phyloP scores from a whole-genome alignment of 202 grass and related monocot genomes.

The Digitaria exilis region DNA sequence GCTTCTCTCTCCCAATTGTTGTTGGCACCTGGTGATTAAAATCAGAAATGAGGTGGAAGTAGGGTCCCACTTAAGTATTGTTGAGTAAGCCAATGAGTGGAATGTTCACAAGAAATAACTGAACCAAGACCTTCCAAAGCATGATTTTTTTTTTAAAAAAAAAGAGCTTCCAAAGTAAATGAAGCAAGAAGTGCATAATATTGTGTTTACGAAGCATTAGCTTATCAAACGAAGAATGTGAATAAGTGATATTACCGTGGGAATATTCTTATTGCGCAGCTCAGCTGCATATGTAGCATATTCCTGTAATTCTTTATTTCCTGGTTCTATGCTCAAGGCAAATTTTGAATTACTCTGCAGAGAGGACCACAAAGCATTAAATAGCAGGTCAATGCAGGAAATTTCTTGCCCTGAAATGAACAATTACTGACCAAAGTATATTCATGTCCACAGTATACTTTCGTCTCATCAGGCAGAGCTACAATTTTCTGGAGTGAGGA shows the following conservation, averaged over 20 bases:
- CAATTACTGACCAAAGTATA: slow-evolving; percentile 75
- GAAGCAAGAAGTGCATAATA: slow-evolving; percentile 17
- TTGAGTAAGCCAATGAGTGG: too few species aligned
- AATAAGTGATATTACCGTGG: slow-evolving; percentile 68
- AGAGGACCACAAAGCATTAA: slow-evolving; percentile 40
- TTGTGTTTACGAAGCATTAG: slow-evolving; percentile 16
- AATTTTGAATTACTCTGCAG: slow-evolving; percentile 93
- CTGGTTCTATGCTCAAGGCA: slow-evolving; percentile 87
- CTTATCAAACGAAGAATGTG: neutral
- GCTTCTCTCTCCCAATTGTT: slow-evolving; percentile 83
- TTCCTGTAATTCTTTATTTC: slow-evolving; percentile 83
- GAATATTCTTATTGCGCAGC: slow-evolving; percentile 75
- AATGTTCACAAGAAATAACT: neutral
- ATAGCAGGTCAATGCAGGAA: slow-evolving; percentile 13
- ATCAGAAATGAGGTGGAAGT: neutral
- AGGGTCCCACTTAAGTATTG: slow-evolving; percentile 11
- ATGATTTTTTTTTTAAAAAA: too few species aligned
- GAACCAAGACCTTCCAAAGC: too few species aligned
- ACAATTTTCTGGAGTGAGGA: slow-evolving; percentile 86
- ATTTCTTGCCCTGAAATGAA: slow-evolving; percentile 25
- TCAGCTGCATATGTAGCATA: slow-evolving; percentile 71
- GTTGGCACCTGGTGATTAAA: slow-evolving; percentile 68
- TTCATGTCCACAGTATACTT: slow-evolving; percentile 94
- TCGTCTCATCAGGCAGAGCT: slow-evolving; percentile 82
- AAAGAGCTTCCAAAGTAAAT: slow-evolving; percentile 29